A percentile compares a stretch with the other conserved stretches of the same genome.
Evolutionary conservation across 1,284 basidiomycete species (phyloP).

Genomic region (Cryptococcus hybrid): DNA sequence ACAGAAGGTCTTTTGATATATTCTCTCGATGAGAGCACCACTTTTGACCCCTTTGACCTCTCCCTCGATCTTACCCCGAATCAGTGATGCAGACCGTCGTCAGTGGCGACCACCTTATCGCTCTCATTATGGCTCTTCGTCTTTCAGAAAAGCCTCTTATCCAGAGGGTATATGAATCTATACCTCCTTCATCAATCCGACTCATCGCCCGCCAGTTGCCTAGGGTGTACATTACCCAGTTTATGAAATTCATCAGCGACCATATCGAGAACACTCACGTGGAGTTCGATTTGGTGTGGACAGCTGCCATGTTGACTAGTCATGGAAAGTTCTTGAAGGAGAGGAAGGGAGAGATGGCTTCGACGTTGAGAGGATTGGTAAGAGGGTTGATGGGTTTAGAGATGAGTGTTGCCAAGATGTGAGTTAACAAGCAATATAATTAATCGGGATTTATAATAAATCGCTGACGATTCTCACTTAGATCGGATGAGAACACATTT

Average conservation of each 20-base stretch:
- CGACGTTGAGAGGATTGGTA: conserved; percentile 75
- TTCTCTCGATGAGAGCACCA: conserved; percentile 80
- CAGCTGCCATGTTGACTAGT: conserved; percentile 69
- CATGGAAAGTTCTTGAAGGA: conserved; percentile 78
- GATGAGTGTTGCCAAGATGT: conserved; percentile 74
- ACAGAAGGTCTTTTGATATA: conserved; percentile 95
- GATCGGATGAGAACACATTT: conserved; percentile 72
- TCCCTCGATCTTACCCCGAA: conserved; percentile 91
- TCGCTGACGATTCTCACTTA: not conserved
- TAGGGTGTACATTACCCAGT: conserved; percentile 66
- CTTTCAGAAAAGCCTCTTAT: conserved; percentile 80
- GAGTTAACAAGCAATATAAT: conserved; percentile 47
- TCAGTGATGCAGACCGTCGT: conserved; percentile 66
- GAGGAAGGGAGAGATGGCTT: conserved; percentile 75
- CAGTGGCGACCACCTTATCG: conserved; percentile 73
- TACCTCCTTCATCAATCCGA: conserved; percentile 73
- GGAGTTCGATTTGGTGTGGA: conserved; percentile 89
- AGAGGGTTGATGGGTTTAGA: conserved; percentile 77
- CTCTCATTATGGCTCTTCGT: conserved; percentile 86
- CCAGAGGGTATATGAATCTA: conserved; percentile 72
- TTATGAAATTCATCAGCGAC: conserved; percentile 74
- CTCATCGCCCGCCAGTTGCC: conserved; percentile 81
- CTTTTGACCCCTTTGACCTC: conserved; percentile 96
- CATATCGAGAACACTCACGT: conserved; percentile 80
- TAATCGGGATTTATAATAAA: not conserved